Base-by-base conservation (phyloP, 2,329 filamentous ascomycete genomes). In the Arthrinium phaeospermum region DNA sequence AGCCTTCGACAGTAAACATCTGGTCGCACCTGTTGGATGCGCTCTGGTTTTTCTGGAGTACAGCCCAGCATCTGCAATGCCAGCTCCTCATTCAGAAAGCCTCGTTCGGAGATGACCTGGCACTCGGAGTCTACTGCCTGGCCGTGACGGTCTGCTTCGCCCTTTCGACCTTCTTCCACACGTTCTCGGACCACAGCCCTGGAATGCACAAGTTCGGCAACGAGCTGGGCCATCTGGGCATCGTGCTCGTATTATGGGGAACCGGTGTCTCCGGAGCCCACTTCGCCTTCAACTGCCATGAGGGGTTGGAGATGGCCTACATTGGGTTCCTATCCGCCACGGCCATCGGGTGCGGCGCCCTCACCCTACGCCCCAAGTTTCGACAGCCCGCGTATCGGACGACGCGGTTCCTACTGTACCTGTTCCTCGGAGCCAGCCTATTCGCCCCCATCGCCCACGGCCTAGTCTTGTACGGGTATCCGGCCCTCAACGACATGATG, bases 161-260 rank as follows among this genome's bases (percentile, higher is more conserved):
- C 46, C 74, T 78, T 10, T 78, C 76, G 5, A 75, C 76, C 6
- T 68, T 67, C 22, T 80, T 78, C 72, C 79, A 79, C 71, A 78
- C 78, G 27, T 77, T 80, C 68, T 75, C 75, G n/a, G 77, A 80
- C 71, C 79, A 81, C 74, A 80, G 77, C 69, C 72, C 73, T 13
- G 71, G 73, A 14, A 74, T 80, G 69, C 75, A 77, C 69, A 76
- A 74, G 46, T 74, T 79, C 45, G 77, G 78, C 67, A 79, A 79
- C 67, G 75, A 80, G 68, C 78, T 79, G 24, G 78, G 79, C 71
- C 76, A 81, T 61, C 71, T 80, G n/a, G 79, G 78, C 34, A 80
- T 80, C 64, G 75, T 80, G 7, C 72, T 79, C 1, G 78, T 79
- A 16, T 76, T 78, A 68, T 79, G 78, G 77, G 75, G 75, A 0